These are phyloP conservation scores for Leccinum rimulosum DNA, from an alignment of 768 basidiomycete species.

Conservation along the genomic window DNA sequence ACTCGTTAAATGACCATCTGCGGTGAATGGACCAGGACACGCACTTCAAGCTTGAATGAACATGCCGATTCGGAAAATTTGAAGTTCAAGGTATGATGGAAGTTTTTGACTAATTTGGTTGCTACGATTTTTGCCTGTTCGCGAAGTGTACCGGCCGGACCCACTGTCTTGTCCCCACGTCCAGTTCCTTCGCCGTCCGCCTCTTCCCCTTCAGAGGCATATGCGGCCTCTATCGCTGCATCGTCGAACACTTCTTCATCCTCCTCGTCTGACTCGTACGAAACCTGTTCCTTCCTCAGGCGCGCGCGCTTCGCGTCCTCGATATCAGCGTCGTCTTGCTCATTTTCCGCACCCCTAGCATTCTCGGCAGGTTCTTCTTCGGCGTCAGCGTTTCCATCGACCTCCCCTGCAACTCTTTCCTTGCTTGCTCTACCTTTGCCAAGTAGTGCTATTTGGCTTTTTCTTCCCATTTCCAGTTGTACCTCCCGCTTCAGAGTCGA, in stretches of 20 bases:
- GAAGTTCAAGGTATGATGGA: slow-evolving; percentile 72
- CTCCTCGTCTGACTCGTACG: slow-evolving; percentile 64
- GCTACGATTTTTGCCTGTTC: slow-evolving; percentile 44
- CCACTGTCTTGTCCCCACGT: slow-evolving; percentile 20
- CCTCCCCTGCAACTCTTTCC: slow-evolving; percentile 41
- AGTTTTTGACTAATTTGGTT: slow-evolving; percentile 51
- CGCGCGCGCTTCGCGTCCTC: slow-evolving; percentile 73
- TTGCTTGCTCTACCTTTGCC: slow-evolving; percentile 70
- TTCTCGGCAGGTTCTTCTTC: slow-evolving; percentile 42
- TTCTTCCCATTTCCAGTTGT: slow-evolving; percentile 80
- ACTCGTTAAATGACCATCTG: neutral
- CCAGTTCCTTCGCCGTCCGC: slow-evolving; percentile 31
- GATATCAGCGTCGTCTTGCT: slow-evolving; percentile 79
- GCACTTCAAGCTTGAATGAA: slow-evolving; percentile 81
- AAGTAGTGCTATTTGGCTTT: slow-evolving; percentile 72
- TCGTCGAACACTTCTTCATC: slow-evolving; percentile 48
- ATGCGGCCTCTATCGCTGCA: slow-evolving; percentile 60
- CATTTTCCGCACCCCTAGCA: slow-evolving; percentile 66
- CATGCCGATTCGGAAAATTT: slow-evolving; percentile 64
- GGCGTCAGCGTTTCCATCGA: slow-evolving; percentile 52
- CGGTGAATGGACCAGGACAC: slow-evolving; percentile 23
- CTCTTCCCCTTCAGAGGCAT: slow-evolving; percentile 46
- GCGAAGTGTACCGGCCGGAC: slow-evolving; percentile 34
- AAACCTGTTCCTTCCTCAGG: slow-evolving; percentile 69
- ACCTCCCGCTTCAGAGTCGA: slow-evolving; percentile 83